Conservation (phyloP, 2,329 filamentous ascomycete species). For the Hymenoscyphus albidus region DNA sequence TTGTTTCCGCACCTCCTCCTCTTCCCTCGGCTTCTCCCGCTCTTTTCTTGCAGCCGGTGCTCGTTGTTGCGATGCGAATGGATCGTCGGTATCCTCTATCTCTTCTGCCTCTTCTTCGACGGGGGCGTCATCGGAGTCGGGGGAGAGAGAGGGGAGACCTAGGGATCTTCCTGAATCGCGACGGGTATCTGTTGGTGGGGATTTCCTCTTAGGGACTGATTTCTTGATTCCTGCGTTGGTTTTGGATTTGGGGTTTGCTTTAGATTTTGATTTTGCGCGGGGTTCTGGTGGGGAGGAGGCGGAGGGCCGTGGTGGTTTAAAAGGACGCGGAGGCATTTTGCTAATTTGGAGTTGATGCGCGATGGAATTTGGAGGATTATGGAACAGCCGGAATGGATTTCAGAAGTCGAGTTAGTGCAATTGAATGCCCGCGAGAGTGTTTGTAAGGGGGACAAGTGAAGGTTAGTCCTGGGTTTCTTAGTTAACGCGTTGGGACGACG, state of each 20-base stretch:
- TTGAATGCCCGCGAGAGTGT: no score
- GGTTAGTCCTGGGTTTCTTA: no score
- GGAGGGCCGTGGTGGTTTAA: conserved; percentile 31
- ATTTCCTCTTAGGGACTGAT: background rate
- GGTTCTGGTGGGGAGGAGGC: conserved; percentile 3
- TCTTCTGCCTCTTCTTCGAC: conserved; percentile 7
- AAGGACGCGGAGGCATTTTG: conserved; percentile 33
- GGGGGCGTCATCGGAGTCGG: conserved; percentile 1
- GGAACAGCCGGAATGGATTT: background rate
- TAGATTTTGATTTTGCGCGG: conserved; percentile 10
- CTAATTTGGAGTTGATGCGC: background rate
- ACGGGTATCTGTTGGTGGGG: background rate
- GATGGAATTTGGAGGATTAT: background rate
- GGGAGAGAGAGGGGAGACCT: conserved; percentile 7
- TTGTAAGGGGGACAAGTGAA: no score
- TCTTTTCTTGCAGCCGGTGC: background rate
- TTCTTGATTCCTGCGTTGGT: conserved; percentile 9
- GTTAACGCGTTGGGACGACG: no score
- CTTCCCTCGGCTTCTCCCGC: conserved; percentile 2
- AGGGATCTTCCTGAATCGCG: background rate
- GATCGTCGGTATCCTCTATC: conserved; percentile 11
- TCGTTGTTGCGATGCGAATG: conserved; percentile 12
- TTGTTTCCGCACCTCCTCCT: conserved; percentile 14
- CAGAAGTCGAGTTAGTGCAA: background rate
- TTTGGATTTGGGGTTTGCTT: conserved; percentile 8